Conservation (phyloP, 352 stramenopile genomes). For the Phytophthora quininea region DNA sequence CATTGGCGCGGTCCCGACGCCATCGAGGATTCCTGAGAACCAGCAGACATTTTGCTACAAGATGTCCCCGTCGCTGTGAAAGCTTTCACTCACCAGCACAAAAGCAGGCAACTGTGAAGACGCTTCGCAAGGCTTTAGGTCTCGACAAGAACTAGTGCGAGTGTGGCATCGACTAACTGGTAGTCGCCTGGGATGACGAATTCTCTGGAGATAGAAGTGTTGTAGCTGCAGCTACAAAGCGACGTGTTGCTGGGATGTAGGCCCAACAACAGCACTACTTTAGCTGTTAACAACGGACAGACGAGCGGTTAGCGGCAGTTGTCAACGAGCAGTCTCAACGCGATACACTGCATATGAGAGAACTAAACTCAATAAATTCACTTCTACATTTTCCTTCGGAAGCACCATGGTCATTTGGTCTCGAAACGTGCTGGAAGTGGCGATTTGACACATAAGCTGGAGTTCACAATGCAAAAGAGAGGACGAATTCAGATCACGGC, state of each 20-base stretch:
- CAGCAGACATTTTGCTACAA: slow-evolving; percentile 13
- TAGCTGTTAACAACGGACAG: neutral
- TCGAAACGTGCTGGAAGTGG: no score
- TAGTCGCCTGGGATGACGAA: neutral
- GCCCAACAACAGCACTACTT: neutral
- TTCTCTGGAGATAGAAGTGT: neutral
- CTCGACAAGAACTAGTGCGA: neutral
- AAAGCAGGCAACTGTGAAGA: neutral
- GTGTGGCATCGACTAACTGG: neutral
- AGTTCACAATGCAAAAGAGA: no score
- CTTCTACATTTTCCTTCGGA: neutral
- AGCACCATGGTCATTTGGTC: neutral
- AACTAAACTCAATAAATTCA: neutral
- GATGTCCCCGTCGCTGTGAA: slow-evolving; percentile 12
- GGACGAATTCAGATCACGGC: no score
- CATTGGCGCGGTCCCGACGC: slow-evolving; percentile 17
- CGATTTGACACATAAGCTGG: no score
- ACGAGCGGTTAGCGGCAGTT: neutral
- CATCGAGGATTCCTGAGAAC: slow-evolving; percentile 20
- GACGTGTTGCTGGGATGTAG: neutral
- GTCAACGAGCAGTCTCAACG: neutral
- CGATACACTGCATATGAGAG: neutral
- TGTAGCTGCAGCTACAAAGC: neutral
- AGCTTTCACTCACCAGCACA: neutral
- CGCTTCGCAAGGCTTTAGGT: neutral